These are phyloP conservation scores for Auricularia cornea DNA, from an alignment of 768 basidiomycete species.

Conservation along the genomic window DNA sequence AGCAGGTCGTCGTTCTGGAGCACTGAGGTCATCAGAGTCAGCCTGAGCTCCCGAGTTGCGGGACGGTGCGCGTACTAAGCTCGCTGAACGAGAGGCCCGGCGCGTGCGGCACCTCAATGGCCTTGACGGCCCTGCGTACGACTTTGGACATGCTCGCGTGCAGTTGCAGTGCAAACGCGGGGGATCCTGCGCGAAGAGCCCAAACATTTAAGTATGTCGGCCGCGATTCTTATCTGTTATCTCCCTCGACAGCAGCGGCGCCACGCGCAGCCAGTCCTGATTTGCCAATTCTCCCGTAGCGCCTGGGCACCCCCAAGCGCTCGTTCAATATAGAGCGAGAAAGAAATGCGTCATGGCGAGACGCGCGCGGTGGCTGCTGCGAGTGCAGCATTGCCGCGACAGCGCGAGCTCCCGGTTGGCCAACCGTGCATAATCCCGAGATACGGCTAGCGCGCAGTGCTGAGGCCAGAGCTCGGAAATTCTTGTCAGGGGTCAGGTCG, in stretches of 20 bases:
- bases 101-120: constrained; percentile 15
- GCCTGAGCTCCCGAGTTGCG: neutral
- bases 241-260: neutral
- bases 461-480: too few relatives aligned
- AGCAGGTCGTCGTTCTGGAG: constrained; percentile 59
- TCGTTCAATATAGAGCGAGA: too few relatives aligned
- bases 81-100: constrained; percentile 16
- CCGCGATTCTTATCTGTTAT: neutral
- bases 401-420: too few relatives aligned
- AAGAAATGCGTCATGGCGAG: too few relatives aligned
- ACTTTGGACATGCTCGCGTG: neutral
- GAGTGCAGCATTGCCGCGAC: too few relatives aligned
- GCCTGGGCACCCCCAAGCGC: too few relatives aligned
- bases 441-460: too few relatives aligned
- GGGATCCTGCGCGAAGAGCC: neutral
- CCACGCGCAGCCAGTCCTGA: too few relatives aligned
- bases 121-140: neutral
- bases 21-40: constrained; percentile 6
- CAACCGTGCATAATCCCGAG: too few relatives aligned
- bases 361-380: too few relatives aligned
- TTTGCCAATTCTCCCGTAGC: too few relatives aligned
- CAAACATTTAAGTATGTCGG: neutral
- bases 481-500: too few relatives aligned
- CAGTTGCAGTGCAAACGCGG: neutral
- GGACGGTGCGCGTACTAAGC: constrained; percentile 9